Evolutionary conservation across 73 alveolate species (phyloP), one percentile per base, ranked within the genome.

Genomic region (Vitrella brassicaformis): DNA sequence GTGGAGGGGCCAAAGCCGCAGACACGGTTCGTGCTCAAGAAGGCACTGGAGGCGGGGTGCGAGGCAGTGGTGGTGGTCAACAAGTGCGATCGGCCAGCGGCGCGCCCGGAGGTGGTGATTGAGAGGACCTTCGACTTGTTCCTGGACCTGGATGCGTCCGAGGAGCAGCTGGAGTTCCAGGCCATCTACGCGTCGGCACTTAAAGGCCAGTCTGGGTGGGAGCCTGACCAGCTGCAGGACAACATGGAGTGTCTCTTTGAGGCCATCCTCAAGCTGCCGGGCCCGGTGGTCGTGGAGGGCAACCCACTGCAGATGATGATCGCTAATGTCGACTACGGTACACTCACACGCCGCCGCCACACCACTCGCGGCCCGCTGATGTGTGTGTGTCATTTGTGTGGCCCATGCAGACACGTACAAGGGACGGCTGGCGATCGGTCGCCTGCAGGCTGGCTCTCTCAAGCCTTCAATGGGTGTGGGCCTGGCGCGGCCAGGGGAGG

Each of bases 1-100:
- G 71, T 68, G 78, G 78, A 78, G 30, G 84, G 84, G 28, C 84
- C 84, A 30, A 78, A 67, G 78, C 84, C 84, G 32, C 84, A 78
- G 71, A 78, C 84, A 19, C 68, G 69, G 56, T 78, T 78, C 47
- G 84, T 78, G 14, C 65, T 78, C 73, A 68, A 75, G 73, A 73
- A 78, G 27, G 84, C 84, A 25, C 70, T 78, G 78, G 70, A 78
- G 78, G 31, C 69, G 78, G 31, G 68, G 67, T 68, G 69, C 72
- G 46, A 39, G 71, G 47, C 69, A 71, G 47, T 78, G 25, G 84
- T 78, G 27, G 68, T 75, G 78, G 69, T 78, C 84, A 78, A 78
- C 78, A 78, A 78, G 77, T 74, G 29, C 22, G 71, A 8, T 19
- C 19, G 73, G 28, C 28, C 14, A 0, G 14, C 31, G 9, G 45